Evolutionary conservation across 768 basidiomycete species (phyloP).

Genomic region (Lentinus brumalis): DNA sequence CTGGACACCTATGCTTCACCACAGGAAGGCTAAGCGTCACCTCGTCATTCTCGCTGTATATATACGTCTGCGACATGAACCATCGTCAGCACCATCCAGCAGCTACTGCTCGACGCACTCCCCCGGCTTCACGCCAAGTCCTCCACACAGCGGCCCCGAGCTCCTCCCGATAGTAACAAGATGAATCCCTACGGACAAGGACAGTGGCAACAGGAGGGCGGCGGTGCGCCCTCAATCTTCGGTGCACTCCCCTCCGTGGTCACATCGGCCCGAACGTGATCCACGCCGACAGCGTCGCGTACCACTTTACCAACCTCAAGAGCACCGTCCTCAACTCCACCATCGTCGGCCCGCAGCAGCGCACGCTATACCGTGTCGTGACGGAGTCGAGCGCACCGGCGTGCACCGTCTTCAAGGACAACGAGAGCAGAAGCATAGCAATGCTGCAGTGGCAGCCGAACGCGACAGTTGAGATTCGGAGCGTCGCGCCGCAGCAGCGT

Average conservation of each 20-base stretch:
- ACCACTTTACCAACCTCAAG: slow-evolving; percentile 53
- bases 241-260: slow-evolving; percentile 60
- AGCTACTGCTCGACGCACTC: slow-evolving; percentile 1
- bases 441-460: slow-evolving; percentile 59
- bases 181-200: slow-evolving; percentile 32
- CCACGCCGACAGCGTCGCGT: slow-evolving; percentile 38
- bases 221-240: slow-evolving; percentile 52
- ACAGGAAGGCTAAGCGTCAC: background rate
- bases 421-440: slow-evolving; percentile 47
- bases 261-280: slow-evolving; percentile 28
- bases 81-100: background rate
- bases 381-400: slow-evolving; percentile 53
- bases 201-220: slow-evolving; percentile 21
- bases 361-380: slow-evolving; percentile 49
- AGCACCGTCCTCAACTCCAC: slow-evolving; percentile 56
- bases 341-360: slow-evolving; percentile 52
- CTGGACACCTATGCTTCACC: no score
- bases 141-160: background rate
- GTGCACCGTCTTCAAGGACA: slow-evolving; percentile 55
- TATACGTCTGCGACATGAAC: slow-evolving; percentile 1
- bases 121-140: background rate
- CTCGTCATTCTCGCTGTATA: background rate
- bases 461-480: slow-evolving; percentile 55
- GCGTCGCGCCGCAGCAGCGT: slow-evolving; percentile 48
- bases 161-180: background rate